Evolutionary conservation across 164 flowering plant genomes (phyloP), one percentile per base, ranked within the genome.

Genomic region (Umbellularia californica): DNA sequence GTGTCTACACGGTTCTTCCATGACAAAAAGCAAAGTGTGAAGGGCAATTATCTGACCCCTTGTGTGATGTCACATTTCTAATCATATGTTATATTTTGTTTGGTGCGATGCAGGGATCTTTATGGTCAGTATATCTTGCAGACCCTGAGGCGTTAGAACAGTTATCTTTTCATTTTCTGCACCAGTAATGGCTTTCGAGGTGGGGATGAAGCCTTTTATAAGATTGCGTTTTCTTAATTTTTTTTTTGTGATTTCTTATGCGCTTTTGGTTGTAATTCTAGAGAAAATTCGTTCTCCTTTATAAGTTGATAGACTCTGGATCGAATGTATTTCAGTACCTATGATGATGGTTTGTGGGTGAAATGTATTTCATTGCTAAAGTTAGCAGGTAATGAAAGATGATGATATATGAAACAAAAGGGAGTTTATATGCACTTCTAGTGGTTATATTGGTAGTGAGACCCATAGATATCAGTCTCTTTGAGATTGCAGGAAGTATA

Each of bases 111-210:
- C 84, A 88, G 90, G 90, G 90, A 88, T 77, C 88, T 88, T 50
- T 88, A 87, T 75, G 90, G 85, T 33, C 83, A 86, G 75, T 88
- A 88, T 73, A 84, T 87, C 70, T 47, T 88, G 77, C 85, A 83
- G 50, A 83, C 74, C 66, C 78, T 88, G 81, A 81, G 90, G 84
- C 80, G 79, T 75, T 88, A 78, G 69, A 65, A 24, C n/a, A 62
- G n/a, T 27, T n/a, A 2, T 25, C 5, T 72, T 50, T 9, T 64
- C n/a, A 41, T 27, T n/a, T 17, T 22, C n/a, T 28, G 69, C 47
- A 41, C 47, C 50, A 79, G 69, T 74, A 76, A 80, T 73, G 25
- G n/a, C 52, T 24, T 50, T 10, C 14, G 69, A 67, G 9, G 5
- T 67, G 20, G 69, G 28, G 47, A 4, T 67, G 47, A 67, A 67